phyloP scores from a whole-genome alignment of 2,329 filamentous ascomycete genomes.

The Pestalotiopsis fici region DNA sequence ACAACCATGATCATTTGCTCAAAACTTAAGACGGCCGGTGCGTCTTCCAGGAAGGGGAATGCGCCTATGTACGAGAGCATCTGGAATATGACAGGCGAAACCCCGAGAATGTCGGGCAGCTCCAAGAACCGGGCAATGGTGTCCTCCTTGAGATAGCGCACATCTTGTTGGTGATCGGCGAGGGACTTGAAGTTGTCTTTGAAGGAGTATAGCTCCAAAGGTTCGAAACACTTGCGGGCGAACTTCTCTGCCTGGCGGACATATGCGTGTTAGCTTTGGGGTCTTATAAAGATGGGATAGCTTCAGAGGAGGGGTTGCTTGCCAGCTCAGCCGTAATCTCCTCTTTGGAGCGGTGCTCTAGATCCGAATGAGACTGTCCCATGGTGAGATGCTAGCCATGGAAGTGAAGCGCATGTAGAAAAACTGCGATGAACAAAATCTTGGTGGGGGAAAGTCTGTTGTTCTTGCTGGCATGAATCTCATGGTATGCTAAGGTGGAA shows the following conservation, averaged over 20 bases:
- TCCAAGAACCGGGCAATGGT: conserved; percentile 73
- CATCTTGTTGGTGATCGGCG: conserved; percentile 62
- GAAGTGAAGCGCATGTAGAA: not conserved
- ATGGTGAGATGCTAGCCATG: conserved; percentile 30
- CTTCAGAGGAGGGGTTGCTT: conserved; percentile 20
- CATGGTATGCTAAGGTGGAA: not conserved
- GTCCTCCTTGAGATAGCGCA: conserved; percentile 69
- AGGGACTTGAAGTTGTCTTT: conserved; percentile 73
- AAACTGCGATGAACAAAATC: not conserved
- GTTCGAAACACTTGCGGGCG: conserved; percentile 69
- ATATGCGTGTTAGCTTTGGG: not conserved
- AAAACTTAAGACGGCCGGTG: conserved; percentile 68
- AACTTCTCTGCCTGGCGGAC: conserved; percentile 59
- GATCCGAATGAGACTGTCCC: conserved; percentile 54
- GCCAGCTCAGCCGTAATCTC: conserved; percentile 54
- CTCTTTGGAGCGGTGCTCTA: conserved; percentile 49
- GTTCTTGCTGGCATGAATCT: not conserved
- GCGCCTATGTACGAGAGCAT: conserved; percentile 72
- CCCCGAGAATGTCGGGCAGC: conserved; percentile 69
- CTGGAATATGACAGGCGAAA: conserved; percentile 70
- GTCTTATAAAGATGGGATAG: not conserved
- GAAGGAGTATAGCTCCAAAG: conserved; percentile 72
- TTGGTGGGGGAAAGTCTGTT: not conserved
- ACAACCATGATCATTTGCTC: conserved; percentile 73
- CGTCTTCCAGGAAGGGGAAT: conserved; percentile 72